phyloP scores from a whole-genome alignment of 495 filamentous ascomycete species.

The Talaromyces trachyspermus region DNA sequence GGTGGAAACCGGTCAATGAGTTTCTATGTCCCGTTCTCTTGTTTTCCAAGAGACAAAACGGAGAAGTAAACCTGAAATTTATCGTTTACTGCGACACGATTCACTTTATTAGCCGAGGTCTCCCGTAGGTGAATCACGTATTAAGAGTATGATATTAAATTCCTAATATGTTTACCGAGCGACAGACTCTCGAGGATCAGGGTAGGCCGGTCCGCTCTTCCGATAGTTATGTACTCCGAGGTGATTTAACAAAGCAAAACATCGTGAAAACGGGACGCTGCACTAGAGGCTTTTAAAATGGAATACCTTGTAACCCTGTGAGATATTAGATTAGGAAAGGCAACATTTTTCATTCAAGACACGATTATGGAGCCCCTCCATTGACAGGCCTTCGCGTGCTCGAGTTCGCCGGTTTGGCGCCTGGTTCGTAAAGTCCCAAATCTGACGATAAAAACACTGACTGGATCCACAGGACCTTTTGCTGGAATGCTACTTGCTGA shows the following conservation, averaged over 20 bases:
- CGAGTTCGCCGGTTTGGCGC: conserved; percentile 73
- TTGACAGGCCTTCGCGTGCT: conserved; percentile 64
- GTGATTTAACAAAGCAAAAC: not conserved
- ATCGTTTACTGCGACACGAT: too few relatives aligned
- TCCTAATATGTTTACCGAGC: not conserved
- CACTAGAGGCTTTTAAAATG: not conserved
- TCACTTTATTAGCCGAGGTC: too few relatives aligned
- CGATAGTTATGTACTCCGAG: not conserved
- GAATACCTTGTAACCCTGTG: not conserved
- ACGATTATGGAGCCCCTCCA: conserved; percentile 25
- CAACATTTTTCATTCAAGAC: not conserved
- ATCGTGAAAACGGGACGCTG: not conserved
- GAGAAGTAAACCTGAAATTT: not conserved
- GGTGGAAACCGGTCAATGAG: not conserved
- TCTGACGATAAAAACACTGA: conserved; percentile 12
- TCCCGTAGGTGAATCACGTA: too few relatives aligned
- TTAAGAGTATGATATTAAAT: too few relatives aligned
- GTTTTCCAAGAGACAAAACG: not conserved
- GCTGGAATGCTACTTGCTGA: conserved; percentile 72
- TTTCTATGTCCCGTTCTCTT: not conserved
- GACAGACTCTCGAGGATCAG: not conserved
- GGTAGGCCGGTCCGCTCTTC: conserved; percentile 1
- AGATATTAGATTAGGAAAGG: not conserved
- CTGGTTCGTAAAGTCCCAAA: conserved; percentile 38
- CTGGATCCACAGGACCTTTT: conserved; percentile 51